Conservation (phyloP, 768 basidiomycete genomes). For the Phaeolepiota aurea region DNA sequence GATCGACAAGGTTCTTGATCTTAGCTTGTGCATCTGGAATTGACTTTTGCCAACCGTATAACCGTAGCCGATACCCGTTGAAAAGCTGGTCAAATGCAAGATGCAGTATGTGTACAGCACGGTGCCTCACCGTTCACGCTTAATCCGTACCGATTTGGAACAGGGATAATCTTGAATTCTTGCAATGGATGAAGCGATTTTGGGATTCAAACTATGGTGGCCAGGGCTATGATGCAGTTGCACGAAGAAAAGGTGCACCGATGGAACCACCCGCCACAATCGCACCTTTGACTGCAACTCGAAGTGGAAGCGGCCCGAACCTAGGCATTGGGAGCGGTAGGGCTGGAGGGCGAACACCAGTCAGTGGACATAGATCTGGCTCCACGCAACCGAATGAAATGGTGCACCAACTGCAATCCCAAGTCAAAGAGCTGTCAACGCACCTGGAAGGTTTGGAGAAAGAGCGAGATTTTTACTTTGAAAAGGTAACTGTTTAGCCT, state of each 20-base stretch:
- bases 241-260: conserved; percentile 68
- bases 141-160: conserved; percentile 1
- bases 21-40: not conserved
- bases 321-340: conserved; percentile 23
- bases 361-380: conserved; percentile 59
- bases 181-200: conserved; percentile 94
- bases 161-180: conserved; percentile 96
- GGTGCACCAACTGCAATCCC: conserved; percentile 58
- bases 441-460: conserved; percentile 92
- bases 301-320: conserved; percentile 22
- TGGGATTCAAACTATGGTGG: conserved; percentile 93
- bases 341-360: conserved; percentile 65
- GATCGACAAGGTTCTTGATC: conserved; percentile 75
- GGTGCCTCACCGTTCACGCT: not conserved
- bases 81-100: conserved; percentile 92
- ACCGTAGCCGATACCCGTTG: conserved; percentile 85
- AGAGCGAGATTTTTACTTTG: conserved; percentile 98
- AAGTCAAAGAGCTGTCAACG: conserved; percentile 73
- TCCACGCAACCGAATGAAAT: conserved; percentile 62
- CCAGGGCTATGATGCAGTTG: conserved; percentile 79
- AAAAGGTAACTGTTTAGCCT: conserved; percentile 61
- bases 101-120: conserved; percentile 72
- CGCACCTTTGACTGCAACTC: conserved; percentile 48
- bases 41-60: conserved; percentile 1
- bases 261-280: conserved; percentile 75